Conservation (phyloP, 768 basidiomycete species). For the Hydnomerulius pinastri region DNA sequence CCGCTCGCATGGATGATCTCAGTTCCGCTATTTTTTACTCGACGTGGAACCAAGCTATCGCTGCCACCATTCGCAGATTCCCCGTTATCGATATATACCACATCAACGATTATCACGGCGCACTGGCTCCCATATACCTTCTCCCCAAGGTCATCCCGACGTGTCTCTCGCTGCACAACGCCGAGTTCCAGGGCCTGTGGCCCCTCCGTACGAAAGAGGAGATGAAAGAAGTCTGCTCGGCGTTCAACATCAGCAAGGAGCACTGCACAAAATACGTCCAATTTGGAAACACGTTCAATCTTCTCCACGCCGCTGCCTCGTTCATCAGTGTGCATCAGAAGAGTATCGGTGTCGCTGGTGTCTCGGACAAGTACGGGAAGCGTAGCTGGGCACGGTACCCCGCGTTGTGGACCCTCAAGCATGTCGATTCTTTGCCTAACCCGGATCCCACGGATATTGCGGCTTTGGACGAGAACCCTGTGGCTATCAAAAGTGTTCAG, state of each 20-base stretch:
- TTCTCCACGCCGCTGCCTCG: conserved; percentile 90
- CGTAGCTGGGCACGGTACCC: conserved; percentile 97
- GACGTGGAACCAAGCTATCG: conserved; percentile 97
- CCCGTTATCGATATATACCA: conserved; percentile 94
- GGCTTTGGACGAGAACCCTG: conserved; percentile 80
- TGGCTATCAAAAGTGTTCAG: conserved; percentile 68
- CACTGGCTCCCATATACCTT: conserved; percentile 87
- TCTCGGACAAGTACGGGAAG: conserved; percentile 97
- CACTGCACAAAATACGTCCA: conserved; percentile 96
- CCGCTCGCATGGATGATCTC: conserved; percentile 95
- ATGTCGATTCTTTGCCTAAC: conserved; percentile 93
- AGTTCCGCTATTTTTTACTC: conserved; percentile 97
- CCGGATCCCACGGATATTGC: conserved; percentile 95
- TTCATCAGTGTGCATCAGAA: conserved; percentile 94
- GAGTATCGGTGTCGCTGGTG: conserved; percentile 91
- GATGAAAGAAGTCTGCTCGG: conserved; percentile 98
- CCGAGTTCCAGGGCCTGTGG: conserved; percentile 98
- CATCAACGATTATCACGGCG: conserved; percentile 94
- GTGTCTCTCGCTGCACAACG: conserved; percentile 93
- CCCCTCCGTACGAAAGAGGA: conserved; percentile 95
- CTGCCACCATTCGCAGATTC: conserved; percentile 82
- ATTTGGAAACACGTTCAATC: conserved; percentile 97
- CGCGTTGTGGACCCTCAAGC: conserved; percentile 93
- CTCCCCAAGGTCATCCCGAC: conserved; percentile 88
- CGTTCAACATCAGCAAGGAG: conserved; percentile 96